Evolutionary conservation across 2,329 filamentous ascomycete genomes (phyloP), one percentile per base, ranked within the genome.

Genomic region (Chalaropsis thielavioides): DNA sequence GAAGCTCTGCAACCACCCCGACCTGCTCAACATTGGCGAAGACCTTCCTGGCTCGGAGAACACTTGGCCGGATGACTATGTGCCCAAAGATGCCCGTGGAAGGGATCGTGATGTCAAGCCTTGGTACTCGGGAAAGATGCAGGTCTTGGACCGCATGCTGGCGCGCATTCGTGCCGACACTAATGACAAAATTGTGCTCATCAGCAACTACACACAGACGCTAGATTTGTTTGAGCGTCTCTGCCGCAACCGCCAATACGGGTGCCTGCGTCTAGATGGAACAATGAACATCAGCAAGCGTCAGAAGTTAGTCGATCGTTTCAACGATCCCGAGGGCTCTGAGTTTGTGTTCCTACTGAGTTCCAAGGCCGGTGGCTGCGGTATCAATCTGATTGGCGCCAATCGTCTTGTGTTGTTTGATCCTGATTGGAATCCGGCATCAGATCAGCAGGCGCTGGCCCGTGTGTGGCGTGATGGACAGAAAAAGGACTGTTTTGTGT

Each of bases 401-500:
- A 97, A 97, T 74, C 87, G 94, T 13, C 84, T 99, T 1, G 89
- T 99, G 1, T 83, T 99, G 49, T 99, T 99, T 73, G 94, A 99
- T 70, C 94, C 94, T 0, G 89, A 94, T 75, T 99, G 94, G 94
- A 99, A 99, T 71, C 94, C 94, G 0, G 94, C 94, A 2, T 92
- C 94, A 0, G 94, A 99, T 72, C 94, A 99, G 74, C 94, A 99
- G 76, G 94, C 94, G 3, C 82, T 99, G 38, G 94, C 94, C 43
- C 89, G 94, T 78, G 94, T 99, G 22, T 99, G 94, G 94, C 89
- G 94, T 80, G 94, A 99, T 71, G 94, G 94, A 0, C 94, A 99
- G 75, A 97, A 95, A 81, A 99, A 99, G 73, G 94, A 99, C 72
- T 99, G 94, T 72, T 99, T 99, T 71, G 94, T 99, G 17, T 99